Base-by-base conservation (phyloP, 2,329 filamentous ascomycete species). In the Aspergillus novoparasiticus region DNA sequence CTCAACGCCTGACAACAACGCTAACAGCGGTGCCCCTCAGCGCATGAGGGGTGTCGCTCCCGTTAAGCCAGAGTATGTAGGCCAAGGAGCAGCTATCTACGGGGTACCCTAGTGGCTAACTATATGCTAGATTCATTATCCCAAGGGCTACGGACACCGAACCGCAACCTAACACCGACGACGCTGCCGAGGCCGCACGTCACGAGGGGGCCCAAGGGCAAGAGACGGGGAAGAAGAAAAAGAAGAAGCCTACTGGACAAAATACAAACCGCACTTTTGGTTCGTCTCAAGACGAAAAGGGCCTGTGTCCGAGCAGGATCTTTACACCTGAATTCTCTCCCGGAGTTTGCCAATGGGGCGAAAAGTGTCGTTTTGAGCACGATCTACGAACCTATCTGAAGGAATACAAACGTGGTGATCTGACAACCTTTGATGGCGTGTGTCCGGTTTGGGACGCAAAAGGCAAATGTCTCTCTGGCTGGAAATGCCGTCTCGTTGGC, bases 401-500 rank as follows among this genome's bases (percentile, higher is more conserved):
- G 36, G 88, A 95, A 61, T 91, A 93, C 65, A 94, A 94, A 68
- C 88, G 92, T 51, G 87, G 87, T 64, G 92, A 98, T 73, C 83
- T 97, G 45, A 85, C 85, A 6, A 92, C 90, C 0, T 90, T 96
- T 71, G 85, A 84, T 48, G 90, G 92, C 8, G 83, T 90, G 65
- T 99, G 95, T 73, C 94, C 94, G 0, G 86, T 96, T 10, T 97
- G 88, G 77, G 89, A 92, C 68, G 82, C 83, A 19, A 87, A 90
- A 67, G 94, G 94, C 14, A 87, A 84, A 65, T 99, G 95, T 72
- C 85, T 87, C 56, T 87, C 90, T 16, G 95, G 95, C 6, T 99
- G 94, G 94, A 96, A 94, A 76, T 99, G 95, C 76, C 90, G 94
- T 26, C 96, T 97, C 73, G 90, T 92, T 39, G 86, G 86, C 66